phyloP scores from a whole-genome alignment of 257 asterid species.

The Solanum gandarillasii region DNA sequence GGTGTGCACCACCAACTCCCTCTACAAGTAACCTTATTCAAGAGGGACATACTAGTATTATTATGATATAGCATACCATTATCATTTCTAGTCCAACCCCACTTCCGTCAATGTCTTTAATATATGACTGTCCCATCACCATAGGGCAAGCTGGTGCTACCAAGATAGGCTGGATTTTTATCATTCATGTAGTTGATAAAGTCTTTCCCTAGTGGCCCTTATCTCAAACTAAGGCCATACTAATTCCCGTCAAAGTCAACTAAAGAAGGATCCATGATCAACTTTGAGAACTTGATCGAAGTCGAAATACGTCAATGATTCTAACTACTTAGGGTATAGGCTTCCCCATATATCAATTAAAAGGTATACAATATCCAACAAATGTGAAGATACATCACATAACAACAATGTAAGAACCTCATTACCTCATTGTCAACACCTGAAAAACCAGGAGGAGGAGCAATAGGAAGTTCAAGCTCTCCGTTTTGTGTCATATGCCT shows the following conservation, averaged over 20 bases:
- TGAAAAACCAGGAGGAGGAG: constrained; percentile 27
- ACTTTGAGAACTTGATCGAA: neutral
- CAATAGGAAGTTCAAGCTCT: constrained; percentile 60
- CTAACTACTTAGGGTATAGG: neutral
- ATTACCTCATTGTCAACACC: constrained; percentile 55
- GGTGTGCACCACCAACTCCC: neutral
- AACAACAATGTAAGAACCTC: neutral
- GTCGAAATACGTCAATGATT: neutral
- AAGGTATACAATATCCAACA: neutral
- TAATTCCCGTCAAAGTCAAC: neutral
- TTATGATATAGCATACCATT: neutral
- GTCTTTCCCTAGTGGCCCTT: neutral
- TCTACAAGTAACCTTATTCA: neutral
- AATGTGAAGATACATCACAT: neutral
- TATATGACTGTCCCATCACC: neutral
- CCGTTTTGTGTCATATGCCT: constrained; percentile 56
- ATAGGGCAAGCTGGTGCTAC: neutral
- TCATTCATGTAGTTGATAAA: neutral
- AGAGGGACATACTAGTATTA: neutral
- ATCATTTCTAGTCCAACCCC: neutral
- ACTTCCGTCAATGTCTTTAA: neutral
- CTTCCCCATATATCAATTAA: neutral
- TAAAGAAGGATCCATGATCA: neutral
- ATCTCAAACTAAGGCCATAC: neutral
- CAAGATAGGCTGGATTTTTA: neutral